A percentile compares a stretch with the other conserved stretches of the same genome.
Evolutionary conservation across 108 stramenopile genomes (phyloP).

Genomic region (Cyclotella kingstonii): DNA sequence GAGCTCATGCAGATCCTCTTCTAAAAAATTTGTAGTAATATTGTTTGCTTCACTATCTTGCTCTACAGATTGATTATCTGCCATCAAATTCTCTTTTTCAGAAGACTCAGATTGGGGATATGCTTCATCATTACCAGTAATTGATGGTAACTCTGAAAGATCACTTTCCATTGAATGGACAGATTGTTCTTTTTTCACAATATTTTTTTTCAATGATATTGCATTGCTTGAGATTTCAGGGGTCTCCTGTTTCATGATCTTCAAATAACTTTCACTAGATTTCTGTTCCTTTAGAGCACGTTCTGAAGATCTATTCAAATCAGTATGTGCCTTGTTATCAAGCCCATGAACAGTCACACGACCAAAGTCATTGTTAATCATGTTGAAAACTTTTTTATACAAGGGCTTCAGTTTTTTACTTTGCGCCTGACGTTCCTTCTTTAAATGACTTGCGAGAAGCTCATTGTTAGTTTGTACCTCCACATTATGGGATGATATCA

Average conservation of each 20-base stretch:
- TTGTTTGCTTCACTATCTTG: neutral
- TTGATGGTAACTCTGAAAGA: no score
- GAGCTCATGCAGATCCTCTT: no score
- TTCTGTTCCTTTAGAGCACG: slow-evolving; percentile 15
- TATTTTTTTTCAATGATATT: no score
- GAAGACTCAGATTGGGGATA: no score
- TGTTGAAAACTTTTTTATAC: slow-evolving; percentile 10
- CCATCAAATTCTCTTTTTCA: neutral
- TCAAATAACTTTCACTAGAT: slow-evolving; percentile 17
- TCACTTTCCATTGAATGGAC: no score
- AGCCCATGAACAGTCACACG: slow-evolving; percentile 3
- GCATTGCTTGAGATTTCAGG: no score
- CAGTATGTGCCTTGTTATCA: neutral
- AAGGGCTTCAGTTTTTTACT: slow-evolving; percentile 17
- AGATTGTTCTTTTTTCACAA: no score
- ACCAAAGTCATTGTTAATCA: slow-evolving; percentile 6
- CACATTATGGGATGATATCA: slow-evolving; percentile 4
- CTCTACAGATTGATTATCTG: neutral
- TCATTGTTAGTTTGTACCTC: slow-evolving; percentile 28
- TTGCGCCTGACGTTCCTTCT: slow-evolving; percentile 7
- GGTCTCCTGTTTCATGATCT: neutral
- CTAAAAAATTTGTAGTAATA: no score
- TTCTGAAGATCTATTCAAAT: slow-evolving; percentile 13
- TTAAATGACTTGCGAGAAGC: slow-evolving; percentile 23
- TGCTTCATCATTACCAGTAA: no score